Evolutionary conservation across 345 rosid species (phyloP).

Genomic region (Eutrema japonicum): DNA sequence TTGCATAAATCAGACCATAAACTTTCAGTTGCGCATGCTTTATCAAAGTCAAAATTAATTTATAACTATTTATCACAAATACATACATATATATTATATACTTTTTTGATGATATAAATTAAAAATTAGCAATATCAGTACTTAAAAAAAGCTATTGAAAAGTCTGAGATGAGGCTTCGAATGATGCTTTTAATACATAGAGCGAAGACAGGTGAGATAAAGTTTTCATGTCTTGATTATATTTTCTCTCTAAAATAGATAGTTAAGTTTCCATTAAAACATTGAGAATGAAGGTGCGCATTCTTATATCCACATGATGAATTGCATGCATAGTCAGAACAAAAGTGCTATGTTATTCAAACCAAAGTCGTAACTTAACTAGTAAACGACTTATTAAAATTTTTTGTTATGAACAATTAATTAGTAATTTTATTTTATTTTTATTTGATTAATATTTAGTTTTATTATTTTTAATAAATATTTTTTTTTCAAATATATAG

Average conservation of each 20-base stretch:
- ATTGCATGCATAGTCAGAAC: neutral
- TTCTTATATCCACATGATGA: neutral
- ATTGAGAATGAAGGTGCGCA: neutral
- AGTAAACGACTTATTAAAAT: neutral
- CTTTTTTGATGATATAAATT: neutral
- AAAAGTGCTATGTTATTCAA: neutral
- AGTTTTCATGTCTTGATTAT: neutral
- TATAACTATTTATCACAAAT: too few relatives aligned
- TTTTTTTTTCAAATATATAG: too few relatives aligned
- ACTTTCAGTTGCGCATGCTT: too few relatives aligned
- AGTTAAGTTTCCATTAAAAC: neutral
- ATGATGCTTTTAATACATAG: neutral
- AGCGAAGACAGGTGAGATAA: neutral
- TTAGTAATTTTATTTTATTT: too few relatives aligned
- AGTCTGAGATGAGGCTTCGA: neutral
- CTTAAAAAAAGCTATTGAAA: neutral
- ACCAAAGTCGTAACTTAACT: neutral
- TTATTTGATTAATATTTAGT: too few relatives aligned
- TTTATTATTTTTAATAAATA: too few relatives aligned
- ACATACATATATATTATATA: neutral
- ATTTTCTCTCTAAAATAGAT: neutral
- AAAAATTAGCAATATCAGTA: neutral
- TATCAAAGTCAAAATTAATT: too few relatives aligned
- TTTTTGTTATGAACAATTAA: too few relatives aligned
- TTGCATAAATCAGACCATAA: too few relatives aligned